Base-by-base conservation (phyloP, 805 yeast genomes). In the Candida caryicola region DNA sequence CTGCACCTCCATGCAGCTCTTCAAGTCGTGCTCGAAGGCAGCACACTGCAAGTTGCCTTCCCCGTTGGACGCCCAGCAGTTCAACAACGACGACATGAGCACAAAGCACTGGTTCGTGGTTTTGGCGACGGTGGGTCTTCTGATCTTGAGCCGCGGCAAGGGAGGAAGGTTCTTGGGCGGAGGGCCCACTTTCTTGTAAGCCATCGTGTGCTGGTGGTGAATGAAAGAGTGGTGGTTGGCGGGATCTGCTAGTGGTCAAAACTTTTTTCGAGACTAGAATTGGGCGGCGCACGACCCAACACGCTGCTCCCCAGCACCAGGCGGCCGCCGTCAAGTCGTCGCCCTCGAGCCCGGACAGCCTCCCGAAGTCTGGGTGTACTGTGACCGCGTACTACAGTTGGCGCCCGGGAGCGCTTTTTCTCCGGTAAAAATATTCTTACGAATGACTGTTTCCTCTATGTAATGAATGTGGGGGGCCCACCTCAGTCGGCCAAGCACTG, bases 21-120 rank as follows among this genome's bases (percentile, higher is more conserved):
- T 86, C 57, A 89, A 74, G 44, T 85, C 87, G 25, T 62, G 59
- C 54, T 83, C 95, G 33, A 86, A 62, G 5, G 67, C 69, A 17
- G 73, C 68, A 64, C 98, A 90, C 33, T 67, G 73, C 8, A 73
- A 66, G 16, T 82, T 69, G 43, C 93, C 90, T 61, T 88, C 95
- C 34, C 95, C 91, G 64, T 87, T 85, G 17, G 96, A 85, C 2
- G 96, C 95, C 98, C 98, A 90, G 67, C 98, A 90, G 71, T 85
- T 86, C 50, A 90, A 69, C 59, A 90, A 72, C 33, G 86, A 82
- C 1, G 93, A 81, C 90, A 90, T 85, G 46, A 84, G 66, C 40
- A 86, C 88, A 43, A 80, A 61, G 61, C 96, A 89, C 41, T 86
- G 80, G 50, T 82, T 81, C 33, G 85, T 76, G 40, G 72, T 60